A percentile compares a stretch with the other conserved stretches of the same genome.
Conservation (phyloP, 1,284 basidiomycete genomes). For the Moniliophthora roreri region DNA sequence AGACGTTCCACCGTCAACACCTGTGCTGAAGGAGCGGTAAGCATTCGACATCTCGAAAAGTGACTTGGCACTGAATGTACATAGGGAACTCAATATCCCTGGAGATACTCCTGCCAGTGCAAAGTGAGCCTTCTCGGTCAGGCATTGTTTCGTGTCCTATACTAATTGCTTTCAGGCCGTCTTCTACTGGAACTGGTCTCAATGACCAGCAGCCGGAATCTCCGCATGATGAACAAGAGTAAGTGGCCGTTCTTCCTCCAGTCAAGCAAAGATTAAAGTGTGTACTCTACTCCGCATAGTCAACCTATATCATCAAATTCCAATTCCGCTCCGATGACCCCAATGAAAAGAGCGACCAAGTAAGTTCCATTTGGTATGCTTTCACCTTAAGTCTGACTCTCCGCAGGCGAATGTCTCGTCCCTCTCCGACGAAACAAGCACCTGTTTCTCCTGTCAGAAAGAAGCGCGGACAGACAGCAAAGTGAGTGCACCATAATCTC, state of each 20-base stretch:
- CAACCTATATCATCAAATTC: too few relatives aligned
- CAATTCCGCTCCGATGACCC: not conserved
- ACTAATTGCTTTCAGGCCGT: too few relatives aligned
- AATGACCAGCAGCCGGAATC: too few relatives aligned
- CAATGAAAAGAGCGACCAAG: slow-evolving; percentile 12
- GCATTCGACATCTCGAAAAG: not conserved
- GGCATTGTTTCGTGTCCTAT: not conserved
- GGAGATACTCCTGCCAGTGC: not conserved
- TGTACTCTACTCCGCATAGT: too few relatives aligned
- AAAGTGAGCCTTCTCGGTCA: not conserved
- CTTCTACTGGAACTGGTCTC: too few relatives aligned
- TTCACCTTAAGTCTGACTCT: not conserved
- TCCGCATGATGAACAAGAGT: too few relatives aligned
- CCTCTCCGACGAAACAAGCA: slow-evolving; percentile 1
- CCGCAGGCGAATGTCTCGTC: not conserved
- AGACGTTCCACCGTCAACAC: slow-evolving; percentile 25
- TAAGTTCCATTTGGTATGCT: not conserved
- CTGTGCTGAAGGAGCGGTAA: slow-evolving; percentile 2
- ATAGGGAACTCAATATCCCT: not conserved
- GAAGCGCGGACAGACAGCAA: not conserved
- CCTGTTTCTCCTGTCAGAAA: slow-evolving; percentile 9
- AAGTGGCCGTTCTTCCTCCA: too few relatives aligned
- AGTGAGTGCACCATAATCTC: not conserved
- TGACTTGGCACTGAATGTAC: not conserved
- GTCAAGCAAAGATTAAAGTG: too few relatives aligned